These are phyloP conservation scores for Apiotrichum gamsii DNA, from an alignment of 1,284 basidiomycete species.

Conservation along the genomic window DNA sequence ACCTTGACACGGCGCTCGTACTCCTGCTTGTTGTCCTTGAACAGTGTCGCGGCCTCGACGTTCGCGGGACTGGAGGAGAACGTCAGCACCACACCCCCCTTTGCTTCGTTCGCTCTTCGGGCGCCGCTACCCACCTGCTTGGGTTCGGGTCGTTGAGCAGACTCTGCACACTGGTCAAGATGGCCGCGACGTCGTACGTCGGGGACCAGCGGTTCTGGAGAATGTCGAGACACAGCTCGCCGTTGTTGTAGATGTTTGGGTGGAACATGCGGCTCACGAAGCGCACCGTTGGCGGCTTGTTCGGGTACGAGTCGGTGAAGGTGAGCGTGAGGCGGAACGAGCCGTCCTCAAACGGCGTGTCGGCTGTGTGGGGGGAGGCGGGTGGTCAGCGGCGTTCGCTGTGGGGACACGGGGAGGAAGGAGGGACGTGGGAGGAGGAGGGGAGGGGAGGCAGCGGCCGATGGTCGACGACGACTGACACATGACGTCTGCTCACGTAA, in stretches of 20 bases:
- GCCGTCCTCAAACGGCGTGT: constrained; percentile 97
- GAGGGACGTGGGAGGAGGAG: too few species aligned
- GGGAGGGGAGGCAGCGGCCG: too few species aligned
- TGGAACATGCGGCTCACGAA: constrained; percentile 98
- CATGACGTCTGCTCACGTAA: too few species aligned
- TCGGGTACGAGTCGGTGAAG: constrained; percentile 96
- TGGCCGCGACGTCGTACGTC: constrained; percentile 97
- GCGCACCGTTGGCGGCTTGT: constrained; percentile 94
- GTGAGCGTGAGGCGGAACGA: constrained; percentile 94
- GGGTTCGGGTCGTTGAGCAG: constrained; percentile 96
- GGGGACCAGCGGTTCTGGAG: constrained; percentile 97
- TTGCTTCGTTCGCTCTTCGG: too few species aligned
- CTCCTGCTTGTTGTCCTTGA: constrained; percentile 97
- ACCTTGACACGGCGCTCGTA: constrained; percentile 86
- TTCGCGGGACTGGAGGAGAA: constrained; percentile 71
- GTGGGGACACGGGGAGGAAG: too few species aligned
- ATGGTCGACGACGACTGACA: too few species aligned
- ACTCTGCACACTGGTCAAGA: constrained; percentile 91
- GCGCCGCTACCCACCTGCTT: constrained; percentile 54
- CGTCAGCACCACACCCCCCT: constrained; percentile 4
- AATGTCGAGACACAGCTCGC: constrained; percentile 92
- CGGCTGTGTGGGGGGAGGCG: too few species aligned
- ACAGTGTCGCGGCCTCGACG: constrained; percentile 91
- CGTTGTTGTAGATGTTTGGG: constrained; percentile 96
- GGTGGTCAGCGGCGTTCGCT: too few species aligned